Conservation (phyloP, 2,329 filamentous ascomycete species). For the Microsporum ferrugineum region DNA sequence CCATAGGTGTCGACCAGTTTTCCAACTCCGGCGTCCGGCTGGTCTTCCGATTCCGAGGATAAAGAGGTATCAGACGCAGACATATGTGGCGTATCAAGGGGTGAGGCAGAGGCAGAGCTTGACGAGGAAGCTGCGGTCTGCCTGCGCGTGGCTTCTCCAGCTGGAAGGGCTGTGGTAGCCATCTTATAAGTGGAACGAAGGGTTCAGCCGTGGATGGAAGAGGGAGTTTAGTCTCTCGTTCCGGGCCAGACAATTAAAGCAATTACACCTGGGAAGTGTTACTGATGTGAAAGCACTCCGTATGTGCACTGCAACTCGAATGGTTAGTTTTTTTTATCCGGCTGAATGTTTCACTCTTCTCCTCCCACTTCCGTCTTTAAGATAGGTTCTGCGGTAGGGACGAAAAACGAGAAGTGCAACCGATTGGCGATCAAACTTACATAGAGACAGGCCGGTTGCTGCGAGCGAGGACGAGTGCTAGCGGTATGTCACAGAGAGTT, state of each 20-base stretch:
- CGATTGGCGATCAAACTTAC: not conserved
- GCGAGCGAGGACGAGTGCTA: not conserved
- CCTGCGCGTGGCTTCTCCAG: conserved; percentile 41
- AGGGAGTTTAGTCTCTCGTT: not conserved
- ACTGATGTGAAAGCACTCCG: not conserved
- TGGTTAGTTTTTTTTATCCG: not conserved
- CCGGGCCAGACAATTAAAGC: not conserved
- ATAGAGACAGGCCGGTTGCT: not conserved
- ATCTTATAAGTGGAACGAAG: conserved; percentile 19
- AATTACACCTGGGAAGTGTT: not conserved
- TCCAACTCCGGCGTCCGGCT: conserved; percentile 36
- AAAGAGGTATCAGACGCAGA: conserved; percentile 80
- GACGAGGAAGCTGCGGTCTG: conserved; percentile 43
- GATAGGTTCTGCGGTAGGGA: not conserved
- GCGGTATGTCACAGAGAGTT: not conserved
- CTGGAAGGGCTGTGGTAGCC: conserved; percentile 42
- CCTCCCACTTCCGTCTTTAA: not conserved
- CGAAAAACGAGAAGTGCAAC: not conserved
- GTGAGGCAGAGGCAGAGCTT: conserved; percentile 45
- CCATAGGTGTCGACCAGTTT: conserved; percentile 84
- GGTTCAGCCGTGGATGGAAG: not conserved
- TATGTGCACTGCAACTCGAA: not conserved
- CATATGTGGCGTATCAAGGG: conserved; percentile 47
- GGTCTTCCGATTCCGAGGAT: conserved; percentile 69
- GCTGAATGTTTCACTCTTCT: not conserved